Evolutionary conservation across 164 flowering plant species (phyloP), one percentile per base, ranked within the genome.

Genomic region (Nelumbo lutea): DNA sequence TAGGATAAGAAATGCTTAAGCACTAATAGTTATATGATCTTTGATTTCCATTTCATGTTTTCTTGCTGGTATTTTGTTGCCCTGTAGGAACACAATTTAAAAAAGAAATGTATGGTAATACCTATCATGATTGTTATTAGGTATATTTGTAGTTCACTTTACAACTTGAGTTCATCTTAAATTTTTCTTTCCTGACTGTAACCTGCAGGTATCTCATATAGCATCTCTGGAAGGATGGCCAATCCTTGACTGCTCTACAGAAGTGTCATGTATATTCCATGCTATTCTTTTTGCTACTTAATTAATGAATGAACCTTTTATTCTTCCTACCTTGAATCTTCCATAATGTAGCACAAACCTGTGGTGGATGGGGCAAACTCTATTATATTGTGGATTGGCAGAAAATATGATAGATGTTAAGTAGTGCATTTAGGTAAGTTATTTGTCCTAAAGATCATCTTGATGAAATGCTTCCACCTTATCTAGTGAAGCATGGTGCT

Each of bases 191-290:
- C 68, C 0, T 65, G 9, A 15, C 59, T 70, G 69, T 58, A 42
- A 66, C 64, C 69, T 76, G 77, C 81, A 89, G 98, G 86, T 74
- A 63, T 88, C 93, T 72, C 96, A 88, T 79, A 59, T 83, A 76
- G 96, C 86, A 59, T 84, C 85, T 59, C 41, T 68, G 38, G 88
- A 78, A 78, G 96, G 96, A 74, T 87, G 81, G 85, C 88, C 91
- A 3, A 47, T 86, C 55, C 70, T 59, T 68, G 98, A 93, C 79
- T 83, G 86, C 80, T 78, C 87, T 14, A 42, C 79, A 8, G 80
- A 84, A 78, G 81, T 88, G 63, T 79, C 90, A 78, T 90, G 98
- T 93, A 88, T 74, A 66, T 62, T 67, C 63, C 11, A 27, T 42
- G 44, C 62, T 64, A 14, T 65, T 15, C 40, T 39, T 53, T 67